A percentile compares a stretch with the other conserved stretches of the same genome.
Conservation (phyloP, 2,329 filamentous ascomycete genomes). For the Chlorencoelia australis region DNA sequence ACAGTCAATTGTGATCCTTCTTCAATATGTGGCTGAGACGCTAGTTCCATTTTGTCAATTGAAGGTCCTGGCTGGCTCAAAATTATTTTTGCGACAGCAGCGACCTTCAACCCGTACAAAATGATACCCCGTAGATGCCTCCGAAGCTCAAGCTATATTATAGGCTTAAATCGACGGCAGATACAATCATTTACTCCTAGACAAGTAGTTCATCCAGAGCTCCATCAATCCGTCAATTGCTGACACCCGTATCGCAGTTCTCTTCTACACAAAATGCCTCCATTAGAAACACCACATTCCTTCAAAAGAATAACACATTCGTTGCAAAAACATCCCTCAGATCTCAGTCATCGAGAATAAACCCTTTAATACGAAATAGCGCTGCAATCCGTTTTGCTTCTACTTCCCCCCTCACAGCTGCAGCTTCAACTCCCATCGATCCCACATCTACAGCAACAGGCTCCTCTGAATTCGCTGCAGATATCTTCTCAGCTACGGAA, state of each 20-base stretch:
- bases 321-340: slow-evolving; percentile 9
- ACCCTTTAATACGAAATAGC: slow-evolving; percentile 19
- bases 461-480: slow-evolving; percentile 17
- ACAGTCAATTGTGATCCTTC: no score
- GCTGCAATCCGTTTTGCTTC: slow-evolving; percentile 22
- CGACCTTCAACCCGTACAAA: slow-evolving; percentile 13
- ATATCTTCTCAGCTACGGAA: slow-evolving; percentile 13
- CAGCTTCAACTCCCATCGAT: slow-evolving; percentile 7
- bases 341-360: slow-evolving; percentile 11
- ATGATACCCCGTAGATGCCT: slow-evolving; percentile 49
- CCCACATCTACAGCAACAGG: slow-evolving; percentile 7
- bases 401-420: slow-evolving; percentile 13
- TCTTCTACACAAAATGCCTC: slow-evolving; percentile 23
- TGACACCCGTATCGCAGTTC: slow-evolving; percentile 19
- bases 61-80: no score
- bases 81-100: slow-evolving; percentile 18
- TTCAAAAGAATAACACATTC: slow-evolving; percentile 15
- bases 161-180: slow-evolving; percentile 27
- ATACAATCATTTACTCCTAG: slow-evolving; percentile 30
- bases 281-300: slow-evolving; percentile 18
- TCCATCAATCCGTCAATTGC: slow-evolving; percentile 6
- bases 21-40: no score
- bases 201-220: slow-evolving; percentile 17
- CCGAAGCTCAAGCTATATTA: slow-evolving; percentile 35
- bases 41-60: no score